Conservation (phyloP, 202 grass and related monocot genomes). For the Schoenoplectus tabernaemontani region DNA sequence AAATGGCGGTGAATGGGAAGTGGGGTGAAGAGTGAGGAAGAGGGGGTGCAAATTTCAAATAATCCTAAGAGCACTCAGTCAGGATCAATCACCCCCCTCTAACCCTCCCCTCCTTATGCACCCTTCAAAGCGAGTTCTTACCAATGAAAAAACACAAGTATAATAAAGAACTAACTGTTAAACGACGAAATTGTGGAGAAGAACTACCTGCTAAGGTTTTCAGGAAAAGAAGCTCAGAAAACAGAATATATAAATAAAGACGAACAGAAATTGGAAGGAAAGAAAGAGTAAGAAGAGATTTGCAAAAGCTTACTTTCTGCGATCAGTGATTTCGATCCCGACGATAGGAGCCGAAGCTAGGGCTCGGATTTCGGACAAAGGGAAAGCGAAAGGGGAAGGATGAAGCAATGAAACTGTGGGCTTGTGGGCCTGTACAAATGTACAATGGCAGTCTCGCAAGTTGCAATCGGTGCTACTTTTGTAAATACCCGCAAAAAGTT, state of each 20-base stretch:
- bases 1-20: too few species aligned
- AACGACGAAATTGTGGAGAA: background rate
- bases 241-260: too few species aligned
- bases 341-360: conserved; percentile 23
- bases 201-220: too few species aligned
- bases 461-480: background rate
- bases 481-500: background rate
- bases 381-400: background rate
- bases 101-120: background rate
- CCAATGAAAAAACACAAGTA: background rate
- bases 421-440: too few species aligned
- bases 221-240: background rate
- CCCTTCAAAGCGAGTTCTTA: background rate
- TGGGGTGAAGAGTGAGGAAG: too few species aligned
- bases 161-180: too few species aligned
- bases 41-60: background rate
- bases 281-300: background rate
- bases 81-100: background rate
- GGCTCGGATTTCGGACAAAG: conserved; percentile 22
- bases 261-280: background rate
- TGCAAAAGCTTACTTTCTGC: conserved; percentile 1
- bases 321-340: conserved; percentile 19
- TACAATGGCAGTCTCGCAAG: background rate
- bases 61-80: background rate
- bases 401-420: background rate